Evolutionary conservation across 2,329 filamentous ascomycete genomes (phyloP), one percentile per base, ranked within the genome.

Genomic region (Colletotrichum endophyticum): DNA sequence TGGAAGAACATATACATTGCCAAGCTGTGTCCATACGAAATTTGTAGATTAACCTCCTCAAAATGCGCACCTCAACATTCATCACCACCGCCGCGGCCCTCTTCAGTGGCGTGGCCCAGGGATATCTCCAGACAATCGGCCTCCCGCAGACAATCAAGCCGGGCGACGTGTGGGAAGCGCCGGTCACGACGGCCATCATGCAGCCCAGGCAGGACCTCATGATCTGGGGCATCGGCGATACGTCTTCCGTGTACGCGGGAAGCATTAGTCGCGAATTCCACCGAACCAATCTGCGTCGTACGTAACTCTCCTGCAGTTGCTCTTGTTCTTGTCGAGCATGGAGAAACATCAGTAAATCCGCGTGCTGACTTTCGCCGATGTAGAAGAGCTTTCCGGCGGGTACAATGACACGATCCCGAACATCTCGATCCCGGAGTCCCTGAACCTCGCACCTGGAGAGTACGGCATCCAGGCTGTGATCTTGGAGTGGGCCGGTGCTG

Each of bases 111-210:
- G 61, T 8, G 15, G 28, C 28, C 28, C 39, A 72, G 28, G 70
- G 53, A 28, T 57, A 44, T 13, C 61, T 72, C 30, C n/a, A 34
- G 12, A 39, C 16, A 15, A 30, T 72, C 32, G 70, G 70, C 8
- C 15, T 72, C 22, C 70, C 70, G 49, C 25, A 56, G 30, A 53
- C 39, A 22, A 66, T 72, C 70, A 66, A 66, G 62, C n/a, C 44
- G 3, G 70, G 70, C 28, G 70, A 72, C 8, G 59, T 66, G 8
- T 72, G 34, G 22, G 39, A 59, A 2, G 70, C 70, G 15, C 9
- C n/a, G 15, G 70, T 56, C 16, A 59, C n/a, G 6, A 15, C 61
- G 32, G 6, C 25, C 59, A 56, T 66, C 36, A 19, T 34, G 61
- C 39, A 66, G 61, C 62, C 70, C 25, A 56, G 59, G 12, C 61